Evolutionary conservation across 2,329 filamentous ascomycete species (phyloP).

Genomic region (Aspergillus oerlinghausenensis): DNA sequence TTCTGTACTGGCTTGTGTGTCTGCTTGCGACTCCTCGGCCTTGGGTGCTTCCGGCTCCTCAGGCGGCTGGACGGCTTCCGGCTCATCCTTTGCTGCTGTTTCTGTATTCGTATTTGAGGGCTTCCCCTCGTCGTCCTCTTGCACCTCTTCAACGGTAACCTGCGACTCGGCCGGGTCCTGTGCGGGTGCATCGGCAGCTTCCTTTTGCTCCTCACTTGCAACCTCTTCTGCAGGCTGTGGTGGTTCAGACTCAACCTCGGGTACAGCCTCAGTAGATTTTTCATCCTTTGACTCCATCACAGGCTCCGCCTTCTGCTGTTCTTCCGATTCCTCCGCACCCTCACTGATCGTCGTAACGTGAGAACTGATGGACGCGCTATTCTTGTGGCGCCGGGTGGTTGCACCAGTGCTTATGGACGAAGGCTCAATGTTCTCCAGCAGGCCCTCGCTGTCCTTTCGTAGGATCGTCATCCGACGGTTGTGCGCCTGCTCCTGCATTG

Average conservation of each 20-base stretch:
- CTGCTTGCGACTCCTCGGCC: background rate
- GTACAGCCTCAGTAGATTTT: background rate
- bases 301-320: slow-evolving; percentile 14
- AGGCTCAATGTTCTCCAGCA: slow-evolving; percentile 29
- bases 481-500: slow-evolving; percentile 21
- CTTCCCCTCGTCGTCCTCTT: slow-evolving; percentile 12
- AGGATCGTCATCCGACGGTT: slow-evolving; percentile 34
- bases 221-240: slow-evolving; percentile 2
- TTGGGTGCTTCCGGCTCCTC: background rate
- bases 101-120: background rate
- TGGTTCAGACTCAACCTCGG: background rate
- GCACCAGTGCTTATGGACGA: slow-evolving; percentile 54
- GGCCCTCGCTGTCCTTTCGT: slow-evolving; percentile 27
- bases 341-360: slow-evolving; percentile 78
- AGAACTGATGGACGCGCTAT: slow-evolving; percentile 73
- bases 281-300: slow-evolving; percentile 9
- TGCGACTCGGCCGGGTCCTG: slow-evolving; percentile 11
- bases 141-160: slow-evolving; percentile 17
- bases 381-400: slow-evolving; percentile 78
- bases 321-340: slow-evolving; percentile 68
- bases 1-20: slow-evolving; percentile 3
- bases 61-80: background rate
- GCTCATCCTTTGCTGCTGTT: slow-evolving; percentile 9
- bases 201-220: background rate
- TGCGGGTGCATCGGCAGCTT: background rate